Evolutionary conservation across 1,284 basidiomycete genomes (phyloP), one percentile per base, ranked within the genome.

Genomic region (Melampsora larici-populina): DNA sequence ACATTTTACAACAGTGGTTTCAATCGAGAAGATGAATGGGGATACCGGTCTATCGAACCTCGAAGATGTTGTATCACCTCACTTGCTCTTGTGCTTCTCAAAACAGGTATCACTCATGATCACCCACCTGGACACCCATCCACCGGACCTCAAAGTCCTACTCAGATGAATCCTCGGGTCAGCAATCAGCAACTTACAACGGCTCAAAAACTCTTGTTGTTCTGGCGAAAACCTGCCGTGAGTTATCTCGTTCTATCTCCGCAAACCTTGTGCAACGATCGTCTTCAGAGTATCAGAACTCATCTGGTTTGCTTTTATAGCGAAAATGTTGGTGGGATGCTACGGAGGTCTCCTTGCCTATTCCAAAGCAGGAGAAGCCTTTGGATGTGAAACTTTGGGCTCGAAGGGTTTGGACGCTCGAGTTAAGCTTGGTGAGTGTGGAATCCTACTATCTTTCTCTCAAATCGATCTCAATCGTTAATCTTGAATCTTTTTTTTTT

Each of bases 281-380:
- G 18, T 40, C 9, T 43, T 67, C n/a, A 5, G 46, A 73, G 79
- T 21, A 48, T 24, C 46, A 11, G 26, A 63, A 11, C 9, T 21
- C 33, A 17, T 36, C 8, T 18, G 2, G 24, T 64, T 66, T 36
- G 15, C 1, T 26, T 18, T 18, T 62, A 11, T 80, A 95, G 93
- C 88, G 96, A 72, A 99, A 99, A 86, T 99, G 97, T 85, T 99
- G 96, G 96, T 99, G 96, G 96, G 97, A 99, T 82, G 95, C 95
- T 21, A 88, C 95, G 68, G 94, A 98, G 81, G 89, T 98, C 49
- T 91, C 95, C 73, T 84, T 97, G 29, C 88, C 89, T 9, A 79
- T 81, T 24, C 86, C 86, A 29, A 85, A 85, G 5, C 88, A 86
- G 3, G 87, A 43, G 40, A 43, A 89, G 81, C 83, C 87, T 13